phyloP scores from a whole-genome alignment of 257 asterid genomes.

The Coffea eugenioides region DNA sequence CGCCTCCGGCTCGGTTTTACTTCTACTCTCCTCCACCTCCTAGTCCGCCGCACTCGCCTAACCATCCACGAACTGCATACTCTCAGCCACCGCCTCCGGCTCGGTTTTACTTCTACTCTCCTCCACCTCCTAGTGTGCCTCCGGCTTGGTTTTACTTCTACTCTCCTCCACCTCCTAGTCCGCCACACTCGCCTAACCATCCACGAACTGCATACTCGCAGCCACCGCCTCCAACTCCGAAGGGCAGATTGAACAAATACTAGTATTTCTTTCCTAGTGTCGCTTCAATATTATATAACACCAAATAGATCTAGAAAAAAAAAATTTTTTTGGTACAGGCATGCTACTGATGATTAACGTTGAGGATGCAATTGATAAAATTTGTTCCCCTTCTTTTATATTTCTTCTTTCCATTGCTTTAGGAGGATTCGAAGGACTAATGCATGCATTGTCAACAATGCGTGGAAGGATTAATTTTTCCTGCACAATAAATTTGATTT shows the following conservation, averaged over 20 bases:
- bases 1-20: constrained; percentile 28
- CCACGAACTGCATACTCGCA: constrained; percentile 9
- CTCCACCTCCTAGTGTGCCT: constrained; percentile 34
- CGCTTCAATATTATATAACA: no score
- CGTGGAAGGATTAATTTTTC: no score
- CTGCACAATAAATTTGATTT: no score
- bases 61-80: constrained; percentile 9
- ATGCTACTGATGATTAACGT: no score
- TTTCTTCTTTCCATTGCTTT: no score
- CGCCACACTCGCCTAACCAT: constrained; percentile 14
- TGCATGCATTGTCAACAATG: no score
- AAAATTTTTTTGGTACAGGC: no score
- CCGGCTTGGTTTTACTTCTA: constrained; percentile 36
- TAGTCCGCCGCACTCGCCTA: constrained; percentile 17
- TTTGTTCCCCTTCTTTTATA: no score
- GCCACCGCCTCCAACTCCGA: constrained; percentile 12
- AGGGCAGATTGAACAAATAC: neutral
- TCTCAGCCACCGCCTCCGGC: constrained; percentile 18
- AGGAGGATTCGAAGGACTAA: no score
- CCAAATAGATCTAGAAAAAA: no score
- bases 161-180: constrained; percentile 38
- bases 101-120: constrained; percentile 37
- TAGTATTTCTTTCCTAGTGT: no score
- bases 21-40: constrained; percentile 43
- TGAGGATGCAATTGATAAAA: no score